Percentiles rank a stretch among this genome's conserved stretches.
Evolutionary conservation across 2,329 filamentous ascomycete genomes (phyloP).

Genomic region (Anthostomella pinea): DNA sequence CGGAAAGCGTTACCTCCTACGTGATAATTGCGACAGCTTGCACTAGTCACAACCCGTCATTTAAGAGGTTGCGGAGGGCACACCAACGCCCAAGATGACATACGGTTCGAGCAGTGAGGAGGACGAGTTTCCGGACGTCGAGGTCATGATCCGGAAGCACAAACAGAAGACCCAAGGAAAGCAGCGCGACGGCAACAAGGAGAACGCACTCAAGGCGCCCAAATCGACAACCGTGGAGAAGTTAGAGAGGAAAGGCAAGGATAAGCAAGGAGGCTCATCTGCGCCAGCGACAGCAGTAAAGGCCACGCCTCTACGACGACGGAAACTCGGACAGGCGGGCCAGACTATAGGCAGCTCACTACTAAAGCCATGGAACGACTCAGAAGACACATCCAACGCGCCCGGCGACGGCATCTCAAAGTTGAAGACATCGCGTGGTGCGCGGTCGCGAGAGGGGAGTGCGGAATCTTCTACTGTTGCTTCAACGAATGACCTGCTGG

Average conservation of each 20-base stretch:
- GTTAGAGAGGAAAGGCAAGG: conserved; percentile 3
- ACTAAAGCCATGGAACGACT: conserved; percentile 24
- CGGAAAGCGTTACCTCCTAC: background rate
- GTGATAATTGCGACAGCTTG: conserved; percentile 3
- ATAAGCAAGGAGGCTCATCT: conserved; percentile 1
- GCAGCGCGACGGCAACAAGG: conserved; percentile 7
- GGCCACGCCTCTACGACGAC: conserved; percentile 27
- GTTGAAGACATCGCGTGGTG: conserved; percentile 7
- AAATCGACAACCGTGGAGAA: conserved; percentile 2
- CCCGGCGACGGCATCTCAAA: too few relatives aligned
- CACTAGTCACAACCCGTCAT: too few relatives aligned
- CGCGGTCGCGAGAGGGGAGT: conserved; percentile 8
- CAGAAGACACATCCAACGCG: too few relatives aligned
- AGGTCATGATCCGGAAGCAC: conserved; percentile 28
- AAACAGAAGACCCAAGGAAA: conserved; percentile 14
- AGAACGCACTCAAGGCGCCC: conserved; percentile 2
- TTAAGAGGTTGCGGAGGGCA: too few relatives aligned
- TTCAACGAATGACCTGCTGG: conserved; percentile 11
- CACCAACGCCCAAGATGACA: conserved; percentile 17
- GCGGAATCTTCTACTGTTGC: conserved; percentile 6
- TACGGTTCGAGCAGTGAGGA: conserved; percentile 32
- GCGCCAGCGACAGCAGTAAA: conserved; percentile 11
- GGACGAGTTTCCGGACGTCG: conserved; percentile 42
- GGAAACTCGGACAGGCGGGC: conserved; percentile 28
- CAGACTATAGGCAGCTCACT: conserved; percentile 26